Evolutionary conservation across 495 filamentous ascomycete species (phyloP), one percentile per base, ranked within the genome.

Genomic region (Aspergillus bridgeri): DNA sequence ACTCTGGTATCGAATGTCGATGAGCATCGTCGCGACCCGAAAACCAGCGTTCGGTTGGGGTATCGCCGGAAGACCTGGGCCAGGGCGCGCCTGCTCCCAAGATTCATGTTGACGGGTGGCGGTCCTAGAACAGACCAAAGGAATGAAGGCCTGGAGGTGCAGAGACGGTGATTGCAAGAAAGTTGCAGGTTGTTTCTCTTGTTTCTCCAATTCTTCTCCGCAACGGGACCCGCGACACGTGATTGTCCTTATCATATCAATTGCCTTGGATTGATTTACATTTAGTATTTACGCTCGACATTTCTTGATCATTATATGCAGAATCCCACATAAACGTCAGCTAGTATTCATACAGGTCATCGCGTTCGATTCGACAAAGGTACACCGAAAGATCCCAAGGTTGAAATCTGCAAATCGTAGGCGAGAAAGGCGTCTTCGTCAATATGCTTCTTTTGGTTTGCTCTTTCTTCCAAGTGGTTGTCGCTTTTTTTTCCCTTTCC

Each of bases 1-100:
- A 85, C 38, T 69, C 81, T 73, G 52, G 73, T 64, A 53, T 69
- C 67, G 46, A 69, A 66, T 61, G 72, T 70, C 42, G 76, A 77
- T 38, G 63, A 65, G 47, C 64, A 77, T 66, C 75, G 65, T 52
- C 59, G 67, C 19, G 61, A 51, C 53, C 29, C 57, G 29, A 54
- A 47, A 7, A 29, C 43, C 42, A 64, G 49, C 29, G 53, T 50
- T 51, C 57, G 38, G 22, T 60, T 65, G 57, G 58, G 64, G 58
- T 64, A 64, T 62, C 60, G 64, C 38, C 59, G 67, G 6, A 71
- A 49, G 20, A 71, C 48, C 43, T 71, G 71, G 60, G 65, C 65
- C 60, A 69, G 61, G 27, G 68, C 66, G 59, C 73, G 72, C 57
- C 66, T 69, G 13, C 71, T 63, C 45, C 61, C 57, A 49, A 60